These are phyloP conservation scores for Chaetomiaceae sp. DNA, from an alignment of 2,329 filamentous ascomycete species.

Conservation along the genomic window DNA sequence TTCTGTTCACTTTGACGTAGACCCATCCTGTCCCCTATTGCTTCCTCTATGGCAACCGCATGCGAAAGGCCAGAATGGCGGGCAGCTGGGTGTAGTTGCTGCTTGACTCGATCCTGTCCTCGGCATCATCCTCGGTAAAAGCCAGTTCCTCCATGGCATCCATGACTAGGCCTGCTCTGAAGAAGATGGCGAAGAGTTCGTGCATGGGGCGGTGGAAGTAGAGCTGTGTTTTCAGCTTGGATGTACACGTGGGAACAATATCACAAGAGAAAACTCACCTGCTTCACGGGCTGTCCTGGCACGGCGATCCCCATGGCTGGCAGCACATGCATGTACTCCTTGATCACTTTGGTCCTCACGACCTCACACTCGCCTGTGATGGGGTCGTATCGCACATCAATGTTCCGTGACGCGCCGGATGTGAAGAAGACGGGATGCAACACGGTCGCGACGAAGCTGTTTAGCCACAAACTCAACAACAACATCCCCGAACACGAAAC, in stretches of 20 bases:
- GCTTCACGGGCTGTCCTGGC: conserved; percentile 31
- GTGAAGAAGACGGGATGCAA: conserved; percentile 49
- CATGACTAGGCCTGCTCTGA: conserved; percentile 37
- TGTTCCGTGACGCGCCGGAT: conserved; percentile 35
- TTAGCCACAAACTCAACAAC: background rate
- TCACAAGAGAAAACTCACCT: conserved; percentile 27
- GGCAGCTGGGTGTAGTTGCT: conserved; percentile 39
- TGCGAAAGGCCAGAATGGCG: conserved; percentile 33
- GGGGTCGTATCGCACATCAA: conserved; percentile 36
- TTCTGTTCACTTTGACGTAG: background rate
- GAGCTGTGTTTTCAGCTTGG: conserved; percentile 25
- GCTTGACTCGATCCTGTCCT: conserved; percentile 31
- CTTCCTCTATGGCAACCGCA: conserved; percentile 9
- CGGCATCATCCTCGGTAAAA: conserved; percentile 35
- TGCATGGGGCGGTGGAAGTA: conserved; percentile 44
- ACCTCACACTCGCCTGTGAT: conserved; percentile 34
- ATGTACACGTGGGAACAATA: background rate
- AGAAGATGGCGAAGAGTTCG: conserved; percentile 41
- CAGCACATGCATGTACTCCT: conserved; percentile 39
- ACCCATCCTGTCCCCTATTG: too few species aligned
- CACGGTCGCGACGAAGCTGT: conserved; percentile 41
- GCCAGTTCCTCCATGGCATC: conserved; percentile 45
- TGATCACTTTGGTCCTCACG: conserved; percentile 35
- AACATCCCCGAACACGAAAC: background rate
- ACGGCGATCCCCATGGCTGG: conserved; percentile 36